Base-by-base conservation (phyloP, 768 basidiomycete genomes). In the Calocybe gangraenosa region DNA sequence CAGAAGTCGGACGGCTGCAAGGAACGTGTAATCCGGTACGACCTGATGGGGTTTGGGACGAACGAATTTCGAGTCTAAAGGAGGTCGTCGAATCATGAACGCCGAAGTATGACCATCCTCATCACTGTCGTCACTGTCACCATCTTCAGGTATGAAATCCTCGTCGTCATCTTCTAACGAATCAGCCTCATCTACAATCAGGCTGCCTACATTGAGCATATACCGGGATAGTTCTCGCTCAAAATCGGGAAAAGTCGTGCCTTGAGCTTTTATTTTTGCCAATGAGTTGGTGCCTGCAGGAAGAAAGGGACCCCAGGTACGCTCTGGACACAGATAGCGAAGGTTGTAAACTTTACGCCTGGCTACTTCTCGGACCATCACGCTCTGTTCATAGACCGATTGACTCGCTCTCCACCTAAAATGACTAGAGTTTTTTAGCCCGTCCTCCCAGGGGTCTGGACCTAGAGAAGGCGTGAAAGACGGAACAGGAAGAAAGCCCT, bases 1-100 rank as follows among this genome's bases (percentile, higher is more conserved):
- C 8, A 79, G 62, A 18, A 72, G 61, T 10, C 79, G 69, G 7
- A 66, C 76, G 11, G 75, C 72, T 2, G 75, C 66, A 10, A 81
- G 69, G 58, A 67, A 81, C 2, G 63, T 61, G 58, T 79, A 81
- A 52, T 81, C 79, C 0, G 74, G 74, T 13, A 70, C 46, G 8
- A 58, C 55, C 18, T 52, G 53, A 42, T 57, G 54, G 19, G 59
- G 59, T 3, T 44, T 42, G 0, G 57, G 56, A 44, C 42, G 51
- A 34, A 51, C 58, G 48, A 34, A 37, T 17, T 54, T 49, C 20
- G 23, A 58, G 44, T 21, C 40, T 10, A 47, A 21, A 46, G 51
- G 51, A 19, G 50, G 46, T 9, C 37, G 56, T 1, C 32, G 45
- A n/a, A 60, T 61, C 13, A 39, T 51, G 3, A 53, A 46, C 0